Evolutionary conservation across 2,329 filamentous ascomycete genomes (phyloP), one percentile per base, ranked within the genome.

Genomic region (Byssochlamys sp.): DNA sequence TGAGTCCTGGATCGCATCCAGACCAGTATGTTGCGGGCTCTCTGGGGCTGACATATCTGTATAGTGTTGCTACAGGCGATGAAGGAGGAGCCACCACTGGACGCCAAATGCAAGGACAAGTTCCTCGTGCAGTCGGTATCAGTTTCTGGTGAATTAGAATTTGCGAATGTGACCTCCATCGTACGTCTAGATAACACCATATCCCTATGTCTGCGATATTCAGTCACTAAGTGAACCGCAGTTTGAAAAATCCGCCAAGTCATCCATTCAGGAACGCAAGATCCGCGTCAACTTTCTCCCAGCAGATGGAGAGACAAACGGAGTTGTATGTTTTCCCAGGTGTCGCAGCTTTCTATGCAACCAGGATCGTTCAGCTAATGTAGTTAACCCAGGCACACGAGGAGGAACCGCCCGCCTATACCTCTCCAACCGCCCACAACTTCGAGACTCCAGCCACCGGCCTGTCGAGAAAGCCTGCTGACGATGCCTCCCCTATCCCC

Each of bases 21-120:
- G 50, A 45, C 28, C 28, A 56, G 39, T 49, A 53, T 29, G 26
- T 50, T 19, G 39, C 4, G 39, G 19, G 52, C 19, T 14, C 24
- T 4, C 33, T 65, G 58, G 55, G 55, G 54, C 61, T 69, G 58
- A 73, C 71, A 57, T 64, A 56, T 35, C 11, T 55, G 55, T 59
- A 55, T 65, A 95, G 94, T 99, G 58, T 86, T 97, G 39, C 85
- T 99, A 49, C 94, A 99, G 78, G 91, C 92, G 26, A 96, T 99
- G 94, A 96, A 96, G 80, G 85, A 90, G 70, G 91, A 97, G 69
- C 92, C 92, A 57, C 84, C 91, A 24, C 74, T 80, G 58, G 91
- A 96, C 72, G 86, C 88, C 61, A 91, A 90, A 74, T 99, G 94
- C 79, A 88, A 90, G 74, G 92, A 97, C 82, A 97, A 97, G 79